Evolutionary conservation across 208 protist species (phyloP).

Genomic region (Crithidia thermophila): DNA sequence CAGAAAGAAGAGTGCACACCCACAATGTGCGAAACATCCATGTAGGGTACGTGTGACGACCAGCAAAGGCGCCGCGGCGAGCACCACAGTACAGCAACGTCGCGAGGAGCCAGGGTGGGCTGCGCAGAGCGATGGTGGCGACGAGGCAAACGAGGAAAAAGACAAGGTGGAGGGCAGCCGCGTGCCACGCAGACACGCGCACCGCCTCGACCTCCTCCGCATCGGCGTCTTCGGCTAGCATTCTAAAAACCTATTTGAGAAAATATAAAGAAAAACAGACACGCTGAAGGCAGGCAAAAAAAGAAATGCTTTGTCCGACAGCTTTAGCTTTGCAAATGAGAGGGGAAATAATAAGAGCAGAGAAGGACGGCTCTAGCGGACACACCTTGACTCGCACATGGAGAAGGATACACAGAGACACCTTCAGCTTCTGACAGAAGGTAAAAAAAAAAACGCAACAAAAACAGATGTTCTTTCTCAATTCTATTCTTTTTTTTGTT

Average conservation of each 20-base stretch:
- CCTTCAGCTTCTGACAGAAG: no score
- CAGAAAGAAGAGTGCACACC: not conserved
- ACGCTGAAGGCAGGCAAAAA: no score
- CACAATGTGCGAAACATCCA: constrained; percentile 7
- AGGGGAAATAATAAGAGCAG: no score
- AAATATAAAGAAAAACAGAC: not conserved
- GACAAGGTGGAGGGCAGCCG: constrained; percentile 8
- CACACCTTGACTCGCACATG: no score
- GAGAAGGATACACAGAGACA: no score
- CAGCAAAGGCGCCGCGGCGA: constrained; percentile 8
- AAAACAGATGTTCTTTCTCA: no score
- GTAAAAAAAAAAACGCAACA: no score
- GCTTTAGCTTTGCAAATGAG: no score
- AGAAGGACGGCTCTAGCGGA: no score
- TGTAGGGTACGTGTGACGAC: constrained; percentile 3
- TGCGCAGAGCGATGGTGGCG: constrained; percentile 9
- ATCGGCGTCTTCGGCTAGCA: not conserved
- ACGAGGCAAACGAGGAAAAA: constrained; percentile 13
- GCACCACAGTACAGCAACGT: constrained; percentile 12
- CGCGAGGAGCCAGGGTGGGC: constrained; percentile 21
- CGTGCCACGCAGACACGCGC: constrained; percentile 4
- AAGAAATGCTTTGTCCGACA: no score
- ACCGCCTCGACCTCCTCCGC: not conserved
- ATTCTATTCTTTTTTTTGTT: no score
- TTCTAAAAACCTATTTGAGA: not conserved